A percentile compares a stretch with the other conserved stretches of the same genome.
phyloP scores from a whole-genome alignment of 2,329 filamentous ascomycete species.

The Aspergillus brunneoviolaceus region DNA sequence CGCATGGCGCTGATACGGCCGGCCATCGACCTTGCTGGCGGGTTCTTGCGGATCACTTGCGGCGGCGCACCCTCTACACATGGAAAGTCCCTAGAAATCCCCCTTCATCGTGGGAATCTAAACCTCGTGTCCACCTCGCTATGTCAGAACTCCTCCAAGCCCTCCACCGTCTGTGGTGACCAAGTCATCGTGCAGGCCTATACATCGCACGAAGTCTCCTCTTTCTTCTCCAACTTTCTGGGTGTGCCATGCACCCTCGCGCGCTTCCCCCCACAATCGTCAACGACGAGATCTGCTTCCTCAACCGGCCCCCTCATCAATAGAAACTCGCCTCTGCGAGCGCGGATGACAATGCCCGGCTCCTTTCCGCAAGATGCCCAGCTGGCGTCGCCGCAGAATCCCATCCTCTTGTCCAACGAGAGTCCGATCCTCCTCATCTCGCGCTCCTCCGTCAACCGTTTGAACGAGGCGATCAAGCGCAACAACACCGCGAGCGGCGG shows the following conservation, averaged over 20 bases:
- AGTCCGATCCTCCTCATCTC: conserved; percentile 88
- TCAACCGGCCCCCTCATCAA: conserved; percentile 56
- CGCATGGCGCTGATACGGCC: conserved; percentile 84
- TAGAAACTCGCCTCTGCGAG: conserved; percentile 13
- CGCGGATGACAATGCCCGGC: conserved; percentile 47
- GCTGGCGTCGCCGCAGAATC: conserved; percentile 49
- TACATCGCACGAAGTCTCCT: conserved; percentile 61
- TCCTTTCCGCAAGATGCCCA: conserved; percentile 50
- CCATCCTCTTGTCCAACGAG: conserved; percentile 85
- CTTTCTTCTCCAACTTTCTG: conserved; percentile 74
- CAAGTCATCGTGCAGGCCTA: conserved; percentile 70
- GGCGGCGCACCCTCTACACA: conserved; percentile 36
- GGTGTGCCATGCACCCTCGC: conserved; percentile 80
- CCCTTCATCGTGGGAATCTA: conserved; percentile 33
- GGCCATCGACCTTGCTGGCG: conserved; percentile 66
- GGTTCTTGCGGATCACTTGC: conserved; percentile 61
- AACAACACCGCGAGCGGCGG: conserved; percentile 38
- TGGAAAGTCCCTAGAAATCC: conserved; percentile 35
- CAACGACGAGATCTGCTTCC: conserved; percentile 68
- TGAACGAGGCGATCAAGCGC: conserved; percentile 71
- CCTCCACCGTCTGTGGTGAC: conserved; percentile 81
- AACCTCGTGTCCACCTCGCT: conserved; percentile 68
- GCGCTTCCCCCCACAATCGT: conserved; percentile 71
- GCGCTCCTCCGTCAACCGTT: conserved; percentile 70
- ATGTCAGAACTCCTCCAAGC: conserved; percentile 36